Percentiles rank a stretch among this genome's conserved stretches.
Conservation (phyloP, 371 early-diverging fungal genomes). For the Circinella minor region DNA sequence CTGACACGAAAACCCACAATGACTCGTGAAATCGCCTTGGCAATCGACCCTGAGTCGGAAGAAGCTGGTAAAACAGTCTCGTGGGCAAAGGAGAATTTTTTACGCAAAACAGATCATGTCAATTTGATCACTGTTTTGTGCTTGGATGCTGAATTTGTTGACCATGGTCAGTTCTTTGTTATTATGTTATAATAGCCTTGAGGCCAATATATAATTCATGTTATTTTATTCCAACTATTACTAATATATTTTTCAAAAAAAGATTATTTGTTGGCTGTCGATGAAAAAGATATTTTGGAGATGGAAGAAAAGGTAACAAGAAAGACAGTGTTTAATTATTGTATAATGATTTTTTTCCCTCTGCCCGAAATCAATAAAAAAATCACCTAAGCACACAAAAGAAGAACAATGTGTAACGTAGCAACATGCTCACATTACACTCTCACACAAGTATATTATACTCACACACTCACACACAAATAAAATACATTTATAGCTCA, state of each 20-base stretch:
- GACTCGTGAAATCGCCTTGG: constrained; percentile 46
- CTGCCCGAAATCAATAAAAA: too few relatives aligned
- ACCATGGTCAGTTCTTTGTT: constrained; percentile 28
- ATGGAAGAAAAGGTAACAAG: constrained; percentile 39
- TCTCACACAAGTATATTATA: neutral
- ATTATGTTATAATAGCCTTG: neutral
- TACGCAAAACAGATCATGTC: constrained; percentile 43
- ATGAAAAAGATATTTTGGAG: constrained; percentile 12
- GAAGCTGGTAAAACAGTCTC: constrained; percentile 45
- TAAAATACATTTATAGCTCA: neutral
- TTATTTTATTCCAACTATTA: too few relatives aligned
- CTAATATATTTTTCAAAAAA: neutral
- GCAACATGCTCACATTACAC: neutral
- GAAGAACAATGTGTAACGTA: neutral
- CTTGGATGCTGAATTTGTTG: constrained; percentile 44
- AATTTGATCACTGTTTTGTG: constrained; percentile 43
- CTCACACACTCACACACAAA: neutral
- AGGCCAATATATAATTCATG: too few relatives aligned
- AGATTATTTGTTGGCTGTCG: constrained; percentile 7
- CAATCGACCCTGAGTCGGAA: constrained; percentile 43
- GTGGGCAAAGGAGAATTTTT: constrained; percentile 50
- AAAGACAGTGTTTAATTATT: too few relatives aligned
- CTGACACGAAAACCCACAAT: neutral
- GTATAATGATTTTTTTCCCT: too few relatives aligned
- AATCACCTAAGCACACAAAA: neutral